Evolutionary conservation across 345 rosid genomes (phyloP), one percentile per base, ranked within the genome.

Genomic region (Passiflora organensis): DNA sequence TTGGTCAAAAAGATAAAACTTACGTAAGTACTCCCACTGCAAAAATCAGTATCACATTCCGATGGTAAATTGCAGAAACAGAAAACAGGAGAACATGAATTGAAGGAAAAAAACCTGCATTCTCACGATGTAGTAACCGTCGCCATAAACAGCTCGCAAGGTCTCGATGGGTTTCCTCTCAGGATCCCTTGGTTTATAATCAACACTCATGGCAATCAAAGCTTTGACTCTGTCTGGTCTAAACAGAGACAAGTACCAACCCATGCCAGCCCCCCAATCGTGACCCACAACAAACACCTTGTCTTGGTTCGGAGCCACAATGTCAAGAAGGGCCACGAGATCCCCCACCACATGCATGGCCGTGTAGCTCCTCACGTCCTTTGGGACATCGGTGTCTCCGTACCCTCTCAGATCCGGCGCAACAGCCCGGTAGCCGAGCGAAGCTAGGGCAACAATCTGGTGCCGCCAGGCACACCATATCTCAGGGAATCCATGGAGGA

Each of bases 171-270:
- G 8, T 22, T 47, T 47, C n/a, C 28, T 22, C 23, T 22, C 21
- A 21, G 51, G 51, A 47, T 13, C 21, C 51, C 51, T 47, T 6
- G 51, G 86, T 58, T 17, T 15, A 32, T 69, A 78, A 34, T 39
- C 23, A 4, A 80, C 83, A 36, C 83, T 80, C 74, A 80, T 24
- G 51, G 65, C 72, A 13, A 85, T 79, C 65, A 85, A 19, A 56
- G 84, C 88, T 25, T 76, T 76, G 25, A 85, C 84, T 58, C 74
- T 75, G 37, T 82, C 89, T 1, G 85, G 83, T 37, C 87, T 58
- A 34, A 74, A 80, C 49, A 49, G 24, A 52, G 81, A 76, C 50
- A 85, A 10, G 22, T 75, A 63, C 89, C 89, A 85, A 13, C 85
- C 84, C 1, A 75, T 48, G 6, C 62, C n/a, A 22, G 89, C 82